Conservation (phyloP, 176 grass and related monocot species). For the Chrysopogon serrulatus region DNA sequence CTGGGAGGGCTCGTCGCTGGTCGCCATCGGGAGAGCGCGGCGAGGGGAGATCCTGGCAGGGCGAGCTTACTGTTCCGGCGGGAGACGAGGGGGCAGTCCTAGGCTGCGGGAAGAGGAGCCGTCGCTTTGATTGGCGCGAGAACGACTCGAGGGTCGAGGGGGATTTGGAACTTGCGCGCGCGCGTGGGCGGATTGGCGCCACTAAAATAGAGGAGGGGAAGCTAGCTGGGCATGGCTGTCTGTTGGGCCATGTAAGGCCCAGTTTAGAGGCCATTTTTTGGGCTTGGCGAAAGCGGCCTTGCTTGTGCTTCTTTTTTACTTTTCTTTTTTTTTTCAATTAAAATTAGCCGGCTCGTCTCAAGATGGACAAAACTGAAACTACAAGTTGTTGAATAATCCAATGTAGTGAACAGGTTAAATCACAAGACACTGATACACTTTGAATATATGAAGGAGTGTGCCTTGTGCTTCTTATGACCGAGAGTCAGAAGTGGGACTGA, state of each 20-base stretch:
- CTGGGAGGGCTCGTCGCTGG: slow-evolving; percentile 52
- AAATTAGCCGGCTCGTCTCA: too few relatives aligned
- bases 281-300: neutral
- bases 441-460: too few relatives aligned
- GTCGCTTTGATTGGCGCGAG: neutral
- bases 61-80: neutral
- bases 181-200: neutral
- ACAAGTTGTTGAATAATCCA: too few relatives aligned
- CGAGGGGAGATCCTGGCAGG: neutral
- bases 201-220: neutral
- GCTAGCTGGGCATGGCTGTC: neutral
- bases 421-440: too few relatives aligned
- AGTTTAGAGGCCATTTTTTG: neutral
- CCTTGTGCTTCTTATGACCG: too few relatives aligned
- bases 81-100: neutral
- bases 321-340: neutral
- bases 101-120: neutral
- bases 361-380: too few relatives aligned
- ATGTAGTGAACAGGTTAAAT: too few relatives aligned
- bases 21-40: slow-evolving; percentile 37
- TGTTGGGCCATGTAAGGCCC: neutral
- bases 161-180: neutral
- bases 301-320: neutral
- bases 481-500: too few relatives aligned
- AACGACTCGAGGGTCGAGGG: neutral